phyloP scores from a whole-genome alignment of 768 basidiomycete genomes.

The Hygrophorus pudorinus region DNA sequence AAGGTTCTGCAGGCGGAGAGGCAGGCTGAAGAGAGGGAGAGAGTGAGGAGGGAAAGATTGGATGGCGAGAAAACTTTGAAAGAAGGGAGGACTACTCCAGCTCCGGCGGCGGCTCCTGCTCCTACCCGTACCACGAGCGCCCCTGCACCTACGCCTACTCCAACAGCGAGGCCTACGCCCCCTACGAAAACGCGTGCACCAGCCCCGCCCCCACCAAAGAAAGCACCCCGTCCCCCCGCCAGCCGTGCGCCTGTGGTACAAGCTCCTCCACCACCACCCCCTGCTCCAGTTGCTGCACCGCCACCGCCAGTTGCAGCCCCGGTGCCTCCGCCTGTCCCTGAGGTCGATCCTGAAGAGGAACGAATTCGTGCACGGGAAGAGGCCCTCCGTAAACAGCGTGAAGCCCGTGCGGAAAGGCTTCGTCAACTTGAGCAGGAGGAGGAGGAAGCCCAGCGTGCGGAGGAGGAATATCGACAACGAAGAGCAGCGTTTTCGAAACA shows the following conservation, averaged over 20 bases:
- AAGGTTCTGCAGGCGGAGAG: constrained; percentile 69
- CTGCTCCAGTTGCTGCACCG: constrained; percentile 15
- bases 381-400: constrained; percentile 58
- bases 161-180: constrained; percentile 17
- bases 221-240: constrained; percentile 18
- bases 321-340: constrained; percentile 24
- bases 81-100: constrained; percentile 32
- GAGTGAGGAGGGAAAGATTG: constrained; percentile 58
- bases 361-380: constrained; percentile 60
- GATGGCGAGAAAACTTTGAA: constrained; percentile 63
- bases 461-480: constrained; percentile 28
- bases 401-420: constrained; percentile 60
- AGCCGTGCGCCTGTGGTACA: constrained; percentile 18
- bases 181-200: constrained; percentile 29
- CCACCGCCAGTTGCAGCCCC: constrained; percentile 13
- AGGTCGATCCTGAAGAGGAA: constrained; percentile 73
- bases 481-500: constrained; percentile 24
- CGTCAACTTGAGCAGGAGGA: constrained; percentile 53
- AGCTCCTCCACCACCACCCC: constrained; percentile 13
- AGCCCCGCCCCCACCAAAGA: constrained; percentile 23
- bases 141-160: constrained; percentile 22
- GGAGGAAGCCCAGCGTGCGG: constrained; percentile 24
- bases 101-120: constrained; percentile 14
- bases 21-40: constrained; percentile 74
- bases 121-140: constrained; percentile 15